Evolutionary conservation across 495 filamentous ascomycete genomes (phyloP).

Genomic region (Neurospora sp.): DNA sequence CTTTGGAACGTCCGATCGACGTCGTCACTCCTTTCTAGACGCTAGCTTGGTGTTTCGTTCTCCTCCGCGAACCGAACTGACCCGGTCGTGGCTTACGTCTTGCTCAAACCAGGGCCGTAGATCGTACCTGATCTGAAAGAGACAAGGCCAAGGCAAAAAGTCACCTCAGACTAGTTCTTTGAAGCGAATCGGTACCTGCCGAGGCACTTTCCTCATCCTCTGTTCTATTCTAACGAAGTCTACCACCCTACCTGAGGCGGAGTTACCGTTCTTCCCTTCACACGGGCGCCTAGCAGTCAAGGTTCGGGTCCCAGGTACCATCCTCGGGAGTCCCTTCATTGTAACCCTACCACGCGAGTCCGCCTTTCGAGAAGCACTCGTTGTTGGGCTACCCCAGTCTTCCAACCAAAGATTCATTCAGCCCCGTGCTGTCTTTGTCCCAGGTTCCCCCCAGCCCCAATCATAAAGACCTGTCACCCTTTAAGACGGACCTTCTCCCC

Average conservation of each 20-base stretch:
- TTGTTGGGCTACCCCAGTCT: neutral
- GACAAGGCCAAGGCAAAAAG: neutral
- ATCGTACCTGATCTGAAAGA: neutral
- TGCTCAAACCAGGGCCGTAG: neutral
- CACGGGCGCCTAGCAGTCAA: neutral
- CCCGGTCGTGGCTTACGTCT: neutral
- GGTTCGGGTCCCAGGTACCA: neutral
- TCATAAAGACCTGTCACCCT: neutral
- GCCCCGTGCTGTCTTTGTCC: neutral
- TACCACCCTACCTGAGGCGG: neutral
- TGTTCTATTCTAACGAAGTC: neutral
- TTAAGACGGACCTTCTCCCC: slow-evolving; percentile 1
- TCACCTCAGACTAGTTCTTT: neutral
- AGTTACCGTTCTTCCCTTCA: neutral
- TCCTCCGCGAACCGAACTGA: neutral
- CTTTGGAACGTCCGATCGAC: neutral
- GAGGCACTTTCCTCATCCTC: neutral
- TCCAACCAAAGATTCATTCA: neutral
- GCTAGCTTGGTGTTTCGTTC: neutral
- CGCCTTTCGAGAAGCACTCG: neutral
- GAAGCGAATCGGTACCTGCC: neutral
- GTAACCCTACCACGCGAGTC: neutral
- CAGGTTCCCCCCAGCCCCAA: neutral
- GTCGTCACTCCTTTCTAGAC: neutral
- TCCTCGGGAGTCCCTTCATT: neutral